A percentile compares a stretch with the other conserved stretches of the same genome.
phyloP scores from a whole-genome alignment of 2,329 filamentous ascomycete genomes.

The Hypoxylon sp. region DNA sequence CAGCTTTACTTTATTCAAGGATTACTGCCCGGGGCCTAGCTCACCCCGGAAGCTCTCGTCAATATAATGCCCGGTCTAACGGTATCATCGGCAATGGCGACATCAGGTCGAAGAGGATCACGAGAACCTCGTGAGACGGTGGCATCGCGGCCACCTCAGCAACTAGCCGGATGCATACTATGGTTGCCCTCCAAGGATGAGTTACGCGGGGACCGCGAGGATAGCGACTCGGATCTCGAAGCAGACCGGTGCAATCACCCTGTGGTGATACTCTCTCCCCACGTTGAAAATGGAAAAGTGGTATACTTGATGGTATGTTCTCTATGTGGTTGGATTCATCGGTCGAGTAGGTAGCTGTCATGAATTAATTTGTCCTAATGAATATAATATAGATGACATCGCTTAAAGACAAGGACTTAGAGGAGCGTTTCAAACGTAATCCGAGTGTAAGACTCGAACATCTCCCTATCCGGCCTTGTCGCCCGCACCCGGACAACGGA shows the following conservation, averaged over 20 bases:
- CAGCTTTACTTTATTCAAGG: slow-evolving; percentile 9
- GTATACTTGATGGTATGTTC: slow-evolving; percentile 44
- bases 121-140: slow-evolving; percentile 19
- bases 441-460: slow-evolving; percentile 31
- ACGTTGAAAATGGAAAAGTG: slow-evolving; percentile 41
- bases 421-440: slow-evolving; percentile 25
- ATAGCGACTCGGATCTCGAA: slow-evolving; percentile 29
- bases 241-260: slow-evolving; percentile 46
- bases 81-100: slow-evolving; percentile 26
- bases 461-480: slow-evolving; percentile 44
- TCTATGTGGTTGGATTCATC: neutral
- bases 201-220: slow-evolving; percentile 11
- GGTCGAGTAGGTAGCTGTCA: slow-evolving; percentile 1
- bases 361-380: slow-evolving; percentile 6
- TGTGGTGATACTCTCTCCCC: slow-evolving; percentile 47
- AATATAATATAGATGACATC: slow-evolving; percentile 44
- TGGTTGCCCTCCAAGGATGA: slow-evolving; percentile 42
- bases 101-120: slow-evolving; percentile 20
- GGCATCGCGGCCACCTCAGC: slow-evolving; percentile 12
- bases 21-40: neutral
- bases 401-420: slow-evolving; percentile 37
- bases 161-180: slow-evolving; percentile 43
- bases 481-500: slow-evolving; percentile 47
- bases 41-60: slow-evolving; percentile 4
- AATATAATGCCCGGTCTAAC: slow-evolving; percentile 39